Evolutionary conservation across 225 moss, liverwort and hornwort species (phyloP).

Genomic region (Takakia lepidozioides): DNA sequence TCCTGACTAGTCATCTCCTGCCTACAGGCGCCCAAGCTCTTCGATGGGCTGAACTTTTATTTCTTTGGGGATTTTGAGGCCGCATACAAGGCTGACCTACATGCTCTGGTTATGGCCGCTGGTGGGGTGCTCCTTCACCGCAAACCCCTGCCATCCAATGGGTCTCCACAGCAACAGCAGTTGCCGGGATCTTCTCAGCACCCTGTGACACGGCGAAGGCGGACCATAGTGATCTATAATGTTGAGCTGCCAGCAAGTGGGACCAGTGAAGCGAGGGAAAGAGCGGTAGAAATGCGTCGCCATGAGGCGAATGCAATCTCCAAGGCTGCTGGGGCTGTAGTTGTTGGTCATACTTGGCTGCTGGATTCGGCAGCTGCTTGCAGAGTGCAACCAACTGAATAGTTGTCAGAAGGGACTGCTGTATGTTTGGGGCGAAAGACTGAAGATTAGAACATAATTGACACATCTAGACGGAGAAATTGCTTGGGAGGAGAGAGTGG

Average conservation of each 20-base stretch:
- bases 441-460: no score
- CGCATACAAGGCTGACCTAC: constrained; percentile 31
- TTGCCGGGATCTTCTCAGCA: not conserved
- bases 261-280: constrained; percentile 1
- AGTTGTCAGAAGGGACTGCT: not conserved
- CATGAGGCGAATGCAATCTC: constrained; percentile 33
- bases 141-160: constrained; percentile 20
- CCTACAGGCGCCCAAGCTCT: constrained; percentile 31
- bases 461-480: no score
- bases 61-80: constrained; percentile 30
- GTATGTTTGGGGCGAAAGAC: not conserved
- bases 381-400: constrained; percentile 11
- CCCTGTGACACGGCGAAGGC: not conserved
- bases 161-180: not conserved
- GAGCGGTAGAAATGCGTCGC: not conserved
- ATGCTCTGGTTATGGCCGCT: constrained; percentile 21
- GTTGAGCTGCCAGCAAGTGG: constrained; percentile 5
- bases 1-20: not conserved
- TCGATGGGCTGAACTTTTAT: constrained; percentile 36
- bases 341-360: constrained; percentile 32
- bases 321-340: constrained; percentile 13
- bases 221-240: constrained; percentile 30
- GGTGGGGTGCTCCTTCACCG: constrained; percentile 36
- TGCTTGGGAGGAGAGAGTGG: no score
- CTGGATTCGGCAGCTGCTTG: constrained; percentile 38